Evolutionary conservation across 192 early-diverging fungal species (phyloP), one percentile per base, ranked within the genome.

Genomic region (Dissophora globulifera): DNA sequence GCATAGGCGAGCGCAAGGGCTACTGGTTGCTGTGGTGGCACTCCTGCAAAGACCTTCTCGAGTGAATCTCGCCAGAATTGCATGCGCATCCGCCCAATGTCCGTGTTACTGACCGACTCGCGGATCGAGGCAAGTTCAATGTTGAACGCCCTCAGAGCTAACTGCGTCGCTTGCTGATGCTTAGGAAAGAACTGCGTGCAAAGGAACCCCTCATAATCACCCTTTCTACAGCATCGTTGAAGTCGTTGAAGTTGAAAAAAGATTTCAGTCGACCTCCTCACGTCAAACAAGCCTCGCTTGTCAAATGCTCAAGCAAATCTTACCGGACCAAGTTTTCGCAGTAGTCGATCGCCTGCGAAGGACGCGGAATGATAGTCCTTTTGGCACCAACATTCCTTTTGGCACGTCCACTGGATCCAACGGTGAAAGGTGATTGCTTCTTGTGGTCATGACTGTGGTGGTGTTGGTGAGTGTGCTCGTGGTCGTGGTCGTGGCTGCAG

Each of bases 21-120:
- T 12, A 97, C 88, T 12, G 93, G 96, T 55, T 95, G 93, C 60
- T 88, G 85, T 22, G 87, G 86, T 25, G 93, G 92, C 15, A 75
- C 69, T 32, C 84, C 86, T 76, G 89, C 67, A 69, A 81, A 81
- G 13, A 83, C 40, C 17, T 90, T 87, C 33, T 92, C 89, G n/a
- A 99, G 78, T 0, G 88, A 81, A 58, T 93, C 92, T 67, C 85
- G 85, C 97, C 97, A 99, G 81, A 91, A 96, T 41, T 93, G 86
- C 78, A 93, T 90, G 20, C 93, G 85, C 86, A 94, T 89, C 52
- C 82, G 83, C 0, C 94, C 95, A 67, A 95, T 85, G 1, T 85
- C 67, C 1, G 82, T 58, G 52, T 91, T 87, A 25, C 85, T 87
- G 1, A 93, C 91, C 20, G 66, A 84, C n/a, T 94, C 93, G 11